A percentile compares a stretch with the other conserved stretches of the same genome.
These are phyloP conservation scores for Diutina neorugosa DNA, from an alignment of 1,139 yeast genomes.

Conservation along the genomic window DNA sequence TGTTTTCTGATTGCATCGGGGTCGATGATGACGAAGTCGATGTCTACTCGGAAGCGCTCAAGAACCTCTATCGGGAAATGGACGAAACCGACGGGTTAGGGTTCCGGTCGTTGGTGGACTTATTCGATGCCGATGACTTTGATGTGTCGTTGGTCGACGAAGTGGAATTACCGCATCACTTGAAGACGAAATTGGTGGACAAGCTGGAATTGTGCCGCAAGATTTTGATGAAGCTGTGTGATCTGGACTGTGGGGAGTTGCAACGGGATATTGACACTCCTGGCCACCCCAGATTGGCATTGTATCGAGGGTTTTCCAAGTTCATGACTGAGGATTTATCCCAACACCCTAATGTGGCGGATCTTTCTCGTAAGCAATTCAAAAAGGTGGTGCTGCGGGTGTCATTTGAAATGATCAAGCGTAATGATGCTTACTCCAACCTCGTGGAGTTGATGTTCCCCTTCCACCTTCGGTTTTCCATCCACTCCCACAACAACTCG, in stretches of 20 bases:
- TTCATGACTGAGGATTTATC: slow-evolving; percentile 49
- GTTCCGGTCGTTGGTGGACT: neutral
- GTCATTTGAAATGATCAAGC: slow-evolving; percentile 48
- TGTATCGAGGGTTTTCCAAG: slow-evolving; percentile 45
- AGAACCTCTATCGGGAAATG: slow-evolving; percentile 21
- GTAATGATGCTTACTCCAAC: slow-evolving; percentile 56
- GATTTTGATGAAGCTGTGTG: slow-evolving; percentile 25
- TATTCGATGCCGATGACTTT: slow-evolving; percentile 14
- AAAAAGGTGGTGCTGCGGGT: slow-evolving; percentile 40
- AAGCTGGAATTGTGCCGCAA: slow-evolving; percentile 28
- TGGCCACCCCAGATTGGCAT: slow-evolving; percentile 37
- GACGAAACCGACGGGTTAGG: neutral
- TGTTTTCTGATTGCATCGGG: slow-evolving; percentile 50
- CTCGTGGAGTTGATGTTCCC: slow-evolving; percentile 49
- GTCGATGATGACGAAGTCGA: slow-evolving; percentile 43
- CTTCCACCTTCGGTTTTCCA: slow-evolving; percentile 44
- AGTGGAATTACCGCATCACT: slow-evolving; percentile 18
- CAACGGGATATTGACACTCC: slow-evolving; percentile 23
- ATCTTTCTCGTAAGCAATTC: slow-evolving; percentile 32
- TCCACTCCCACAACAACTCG: slow-evolving; percentile 45
- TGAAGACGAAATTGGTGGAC: slow-evolving; percentile 21
- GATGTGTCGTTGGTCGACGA: slow-evolving; percentile 13
- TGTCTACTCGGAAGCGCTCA: slow-evolving; percentile 31
- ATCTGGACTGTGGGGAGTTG: slow-evolving; percentile 27
- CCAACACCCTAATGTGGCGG: slow-evolving; percentile 23